phyloP scores from a whole-genome alignment of 768 basidiomycete species.

The Tricholomella constricta region DNA sequence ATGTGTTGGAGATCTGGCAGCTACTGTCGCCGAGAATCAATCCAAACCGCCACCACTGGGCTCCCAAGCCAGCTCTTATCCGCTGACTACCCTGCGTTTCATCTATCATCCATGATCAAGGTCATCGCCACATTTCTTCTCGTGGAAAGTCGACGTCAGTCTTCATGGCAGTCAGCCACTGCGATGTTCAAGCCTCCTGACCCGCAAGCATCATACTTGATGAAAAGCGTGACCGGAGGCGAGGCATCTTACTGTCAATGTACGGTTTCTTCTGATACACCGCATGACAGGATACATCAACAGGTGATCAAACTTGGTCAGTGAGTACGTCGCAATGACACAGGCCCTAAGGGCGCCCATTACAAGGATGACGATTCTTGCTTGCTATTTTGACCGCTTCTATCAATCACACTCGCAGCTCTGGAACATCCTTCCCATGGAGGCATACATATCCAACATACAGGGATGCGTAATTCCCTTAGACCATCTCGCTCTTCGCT shows the following conservation, averaged over 20 bases:
- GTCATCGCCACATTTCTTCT: too few relatives aligned
- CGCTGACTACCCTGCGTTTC: too few relatives aligned
- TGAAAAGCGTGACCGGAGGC: neutral
- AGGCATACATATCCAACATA: neutral
- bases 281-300: conserved; percentile 8
- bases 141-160: too few relatives aligned
- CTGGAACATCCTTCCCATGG: neutral
- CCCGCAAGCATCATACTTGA: neutral
- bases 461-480: neutral
- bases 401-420: neutral
- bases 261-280: neutral
- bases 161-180: too few relatives aligned
- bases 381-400: neutral
- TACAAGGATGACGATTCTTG: neutral
- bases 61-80: too few relatives aligned
- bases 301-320: conserved; percentile 8
- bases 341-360: neutral
- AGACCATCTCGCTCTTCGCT: neutral
- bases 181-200: too few relatives aligned
- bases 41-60: too few relatives aligned
- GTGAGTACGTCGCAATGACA: too few relatives aligned
- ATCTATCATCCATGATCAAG: too few relatives aligned
- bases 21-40: too few relatives aligned
- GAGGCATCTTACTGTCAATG: neutral
- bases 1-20: too few relatives aligned